Evolutionary conservation across 495 filamentous ascomycete species (phyloP).

Genomic region (Apiosordaria backusii): DNA sequence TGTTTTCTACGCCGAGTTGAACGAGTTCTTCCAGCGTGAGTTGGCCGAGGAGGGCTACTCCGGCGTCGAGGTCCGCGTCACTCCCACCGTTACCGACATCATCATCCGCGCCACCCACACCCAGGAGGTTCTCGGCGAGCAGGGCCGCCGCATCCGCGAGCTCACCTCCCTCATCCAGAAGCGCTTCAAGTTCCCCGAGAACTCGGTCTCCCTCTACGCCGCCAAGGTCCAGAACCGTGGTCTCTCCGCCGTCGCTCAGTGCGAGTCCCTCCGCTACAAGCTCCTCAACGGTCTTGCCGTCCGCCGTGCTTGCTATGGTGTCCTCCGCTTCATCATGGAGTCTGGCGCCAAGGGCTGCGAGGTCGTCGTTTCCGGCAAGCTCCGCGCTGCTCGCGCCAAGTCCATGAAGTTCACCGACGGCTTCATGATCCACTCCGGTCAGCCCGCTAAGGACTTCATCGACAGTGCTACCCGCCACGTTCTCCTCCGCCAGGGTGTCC

Average conservation of each 20-base stretch:
- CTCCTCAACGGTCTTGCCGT: slow-evolving; percentile 98
- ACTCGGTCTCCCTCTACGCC: slow-evolving; percentile 98
- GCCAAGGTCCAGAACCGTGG: slow-evolving; percentile 99
- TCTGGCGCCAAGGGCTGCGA: slow-evolving; percentile 98
- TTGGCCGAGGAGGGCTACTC: slow-evolving; percentile 99
- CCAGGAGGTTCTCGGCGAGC: slow-evolving; percentile 99
- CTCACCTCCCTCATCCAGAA: slow-evolving; percentile 99
- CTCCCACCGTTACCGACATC: slow-evolving; percentile 99
- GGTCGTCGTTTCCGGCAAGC: slow-evolving; percentile 98
- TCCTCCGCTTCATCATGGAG: slow-evolving; percentile 99
- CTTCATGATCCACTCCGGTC: slow-evolving; percentile 99
- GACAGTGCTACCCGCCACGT: slow-evolving; percentile 97
- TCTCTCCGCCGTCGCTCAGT: slow-evolving; percentile 98
- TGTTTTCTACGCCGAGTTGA: slow-evolving; percentile 99
- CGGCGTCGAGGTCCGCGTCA: slow-evolving; percentile 98
- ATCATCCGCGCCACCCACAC: slow-evolving; percentile 99
- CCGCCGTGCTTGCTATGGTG: slow-evolving; percentile 97
- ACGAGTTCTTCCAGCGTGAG: slow-evolving; percentile 99
- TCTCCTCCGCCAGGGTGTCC: slow-evolving; percentile 97
- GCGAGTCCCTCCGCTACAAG: slow-evolving; percentile 99
- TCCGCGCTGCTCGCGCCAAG: slow-evolving; percentile 97
- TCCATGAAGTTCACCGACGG: slow-evolving; percentile 99
- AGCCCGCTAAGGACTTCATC: slow-evolving; percentile 99
- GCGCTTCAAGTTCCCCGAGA: slow-evolving; percentile 99
- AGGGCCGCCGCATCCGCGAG: slow-evolving; percentile 98